Evolutionary conservation across 768 basidiomycete species (phyloP), one percentile per base, ranked within the genome.

Genomic region (Suillus lakei): DNA sequence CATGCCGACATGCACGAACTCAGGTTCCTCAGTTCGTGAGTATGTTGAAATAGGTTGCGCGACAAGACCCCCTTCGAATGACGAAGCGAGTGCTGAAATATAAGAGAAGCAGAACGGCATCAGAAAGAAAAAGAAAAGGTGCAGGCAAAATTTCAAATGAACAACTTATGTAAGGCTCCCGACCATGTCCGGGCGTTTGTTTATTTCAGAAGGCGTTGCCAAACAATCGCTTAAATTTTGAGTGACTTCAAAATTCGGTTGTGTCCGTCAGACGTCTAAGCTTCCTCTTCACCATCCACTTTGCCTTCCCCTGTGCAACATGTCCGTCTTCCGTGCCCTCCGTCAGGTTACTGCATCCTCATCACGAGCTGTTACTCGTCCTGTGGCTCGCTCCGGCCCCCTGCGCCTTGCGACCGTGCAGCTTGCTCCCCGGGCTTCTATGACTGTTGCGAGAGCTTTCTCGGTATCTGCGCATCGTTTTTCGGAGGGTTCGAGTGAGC

Each of bases 271-370:
- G n/a, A n/a, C n/a, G n/a, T 36, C 64, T 5, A 13, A 34, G 30
- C 44, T 32, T 67, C 38, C 39, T 23, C 36, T 38, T 53, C 48
- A 44, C 46, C 26, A 39, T 59, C 58, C 64, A 61, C 38, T 50
- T 65, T 54, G 61, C 36, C 53, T 54, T 53, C 55, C 44, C 54
- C 28, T 54, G 34, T 53, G 28, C 50, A 72, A 63, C 28, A 91
- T 91, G 90, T 90, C 89, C 77, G 81, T 85, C 62, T 68, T 88
- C 59, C 88, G 88, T 76, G 78, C 81, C 69, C 82, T 91, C 65
- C 86, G 89, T 72, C 86, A 87, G 67, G 74, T 87, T 41, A 73
- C 86, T 38, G 76, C 82, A 54, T 72, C 80, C 12, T 83, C 85
- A 10, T 77, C 81, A 67, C 78, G 85, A 67, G 65, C 80, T 8